A percentile compares a stretch with the other conserved stretches of the same genome.
These are phyloP conservation scores for Lavandula angustifolia DNA, from an alignment of 257 asterid species.

Conservation along the genomic window DNA sequence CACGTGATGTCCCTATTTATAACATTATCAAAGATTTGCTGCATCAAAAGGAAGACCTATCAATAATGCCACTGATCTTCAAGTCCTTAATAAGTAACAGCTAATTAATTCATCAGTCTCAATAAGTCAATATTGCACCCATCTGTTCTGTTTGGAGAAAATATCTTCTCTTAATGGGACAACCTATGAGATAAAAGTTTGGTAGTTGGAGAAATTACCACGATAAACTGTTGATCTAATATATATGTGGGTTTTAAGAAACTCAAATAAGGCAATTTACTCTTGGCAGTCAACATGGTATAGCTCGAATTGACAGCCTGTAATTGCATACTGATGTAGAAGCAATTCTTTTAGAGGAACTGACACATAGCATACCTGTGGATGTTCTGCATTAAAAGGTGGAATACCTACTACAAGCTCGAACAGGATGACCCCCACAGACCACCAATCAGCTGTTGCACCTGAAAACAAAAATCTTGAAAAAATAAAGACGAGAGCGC, in stretches of 20 bases:
- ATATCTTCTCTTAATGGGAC: conserved; percentile 11
- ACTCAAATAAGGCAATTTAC: background rate
- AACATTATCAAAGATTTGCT: conserved; percentile 89
- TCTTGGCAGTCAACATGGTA: background rate
- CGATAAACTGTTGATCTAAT: conserved; percentile 1
- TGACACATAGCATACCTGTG: conserved; percentile 67
- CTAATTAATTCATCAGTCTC: conserved; percentile 21
- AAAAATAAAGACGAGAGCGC: conserved; percentile 10
- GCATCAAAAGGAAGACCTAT: conserved; percentile 46
- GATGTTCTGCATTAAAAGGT: conserved; percentile 87
- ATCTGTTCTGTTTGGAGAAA: conserved; percentile 5
- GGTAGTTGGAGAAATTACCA: conserved; percentile 6
- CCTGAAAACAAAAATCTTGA: conserved; percentile 43
- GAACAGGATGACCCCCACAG: conserved; percentile 85
- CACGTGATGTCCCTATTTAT: conserved; percentile 88
- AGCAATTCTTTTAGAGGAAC: conserved; percentile 32
- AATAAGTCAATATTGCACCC: conserved; percentile 2
- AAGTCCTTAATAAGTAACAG: conserved; percentile 21
- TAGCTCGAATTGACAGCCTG: too few species aligned
- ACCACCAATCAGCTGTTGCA: conserved; percentile 98
- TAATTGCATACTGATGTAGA: too few species aligned
- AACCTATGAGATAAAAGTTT: conserved; percentile 20
- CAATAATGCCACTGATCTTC: conserved; percentile 27
- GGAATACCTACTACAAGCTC: conserved; percentile 91
- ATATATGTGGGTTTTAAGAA: conserved; percentile 15